Evolutionary conservation across 768 basidiomycete species (phyloP), one percentile per base, ranked within the genome.

Genomic region (Fibroporia radiculosa): DNA sequence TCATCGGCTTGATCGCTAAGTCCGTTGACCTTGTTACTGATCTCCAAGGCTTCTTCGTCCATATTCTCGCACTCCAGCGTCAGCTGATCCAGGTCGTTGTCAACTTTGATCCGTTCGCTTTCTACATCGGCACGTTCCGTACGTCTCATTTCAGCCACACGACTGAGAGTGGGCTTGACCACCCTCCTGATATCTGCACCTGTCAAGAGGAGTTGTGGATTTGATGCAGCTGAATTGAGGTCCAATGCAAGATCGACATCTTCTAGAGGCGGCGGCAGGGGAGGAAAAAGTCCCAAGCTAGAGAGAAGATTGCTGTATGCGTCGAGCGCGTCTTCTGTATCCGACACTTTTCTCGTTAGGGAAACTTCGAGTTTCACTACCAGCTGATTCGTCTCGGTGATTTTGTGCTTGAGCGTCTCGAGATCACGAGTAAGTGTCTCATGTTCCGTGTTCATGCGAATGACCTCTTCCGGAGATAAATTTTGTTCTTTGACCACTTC

Each of bases 381-480:
- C 12, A 67, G 62, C 57, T 82, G 78, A 47, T 83, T 81, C 2
- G 83, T 78, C 53, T 93, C 84, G 0, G 78, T 63, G 6, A 89
- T 77, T 57, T 84, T 91, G 48, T 77, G 69, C 51, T 78, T 83
- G 44, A 93, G 75, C 48, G 88, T 86, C 50, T 84, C 81, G 43
- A 92, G 65, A 53, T 75, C 84, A 40, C 80, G 75, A 3, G 77
- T 69, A 27, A 95, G 71, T 22, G 72, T 78, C 54, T 93, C 88
- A 46, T 91, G 84, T 52, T 97, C 93, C 4, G 80, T 80, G 55
- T 84, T 93, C 89, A 99, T 93, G 28, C 81, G 81, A 43, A 77
- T 66, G 32, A 96, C 91, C 63, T 99, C 93, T 62, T 93, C 90
- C 0, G 87, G 85, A 1, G 87, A 78, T 34, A 99, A 73, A 57